Conservation (phyloP, 192 early-diverging fungal species). For the Radiomyces spectabilis region DNA sequence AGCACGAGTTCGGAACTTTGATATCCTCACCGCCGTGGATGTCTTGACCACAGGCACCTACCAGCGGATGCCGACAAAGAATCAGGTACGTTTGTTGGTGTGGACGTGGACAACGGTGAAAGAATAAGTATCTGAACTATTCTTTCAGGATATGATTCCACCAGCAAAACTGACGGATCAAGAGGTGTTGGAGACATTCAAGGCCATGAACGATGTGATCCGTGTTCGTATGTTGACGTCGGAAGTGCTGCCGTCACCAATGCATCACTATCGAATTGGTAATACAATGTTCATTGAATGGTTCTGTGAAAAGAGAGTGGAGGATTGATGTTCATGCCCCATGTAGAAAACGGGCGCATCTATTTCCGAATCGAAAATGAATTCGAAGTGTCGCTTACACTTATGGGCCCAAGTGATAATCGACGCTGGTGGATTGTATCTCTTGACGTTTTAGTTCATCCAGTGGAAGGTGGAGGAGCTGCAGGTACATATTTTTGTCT, state of each 20-base stretch:
- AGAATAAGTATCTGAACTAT: neutral
- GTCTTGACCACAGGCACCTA: constrained; percentile 81
- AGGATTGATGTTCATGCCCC: neutral
- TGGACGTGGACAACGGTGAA: too few species aligned
- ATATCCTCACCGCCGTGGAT: constrained; percentile 77
- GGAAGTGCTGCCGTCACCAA: constrained; percentile 64
- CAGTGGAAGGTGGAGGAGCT: constrained; percentile 25
- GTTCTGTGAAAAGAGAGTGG: neutral
- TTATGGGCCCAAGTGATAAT: constrained; percentile 46
- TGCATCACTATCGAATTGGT: constrained; percentile 50
- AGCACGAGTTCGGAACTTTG: constrained; percentile 67
- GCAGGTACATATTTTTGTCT: too few species aligned
- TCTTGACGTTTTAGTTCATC: constrained; percentile 60
- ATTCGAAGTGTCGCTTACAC: constrained; percentile 65
- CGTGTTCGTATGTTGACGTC: constrained; percentile 60
- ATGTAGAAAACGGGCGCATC: constrained; percentile 56
- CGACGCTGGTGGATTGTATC: constrained; percentile 66
- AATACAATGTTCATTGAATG: neutral
- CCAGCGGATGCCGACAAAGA: constrained; percentile 65
- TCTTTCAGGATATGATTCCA: constrained; percentile 37
- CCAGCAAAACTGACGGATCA: constrained; percentile 46
- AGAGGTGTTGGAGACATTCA: constrained; percentile 55
- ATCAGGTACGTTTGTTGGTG: constrained; percentile 60
- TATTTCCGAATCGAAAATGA: constrained; percentile 67
- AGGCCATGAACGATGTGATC: constrained; percentile 62